Conservation (phyloP, 441 rosid genomes). For the Erodium chrysanthum region DNA sequence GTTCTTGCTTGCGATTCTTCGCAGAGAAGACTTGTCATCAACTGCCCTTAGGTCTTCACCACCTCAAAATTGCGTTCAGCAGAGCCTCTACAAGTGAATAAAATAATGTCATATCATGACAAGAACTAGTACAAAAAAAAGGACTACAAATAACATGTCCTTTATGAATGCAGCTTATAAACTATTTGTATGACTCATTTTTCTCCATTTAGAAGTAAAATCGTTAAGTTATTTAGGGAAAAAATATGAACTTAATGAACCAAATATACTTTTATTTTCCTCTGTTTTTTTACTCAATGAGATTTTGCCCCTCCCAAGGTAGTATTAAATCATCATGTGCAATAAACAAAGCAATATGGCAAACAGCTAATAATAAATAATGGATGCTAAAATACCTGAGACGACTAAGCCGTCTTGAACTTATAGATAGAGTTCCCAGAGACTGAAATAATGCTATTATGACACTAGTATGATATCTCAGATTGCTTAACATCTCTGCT, state of each 20-base stretch:
- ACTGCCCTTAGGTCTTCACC: slow-evolving; percentile 54
- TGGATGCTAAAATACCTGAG: slow-evolving; percentile 54
- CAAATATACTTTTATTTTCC: not conserved
- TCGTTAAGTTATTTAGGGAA: not conserved
- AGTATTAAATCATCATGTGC: not conserved
- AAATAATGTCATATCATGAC: not conserved
- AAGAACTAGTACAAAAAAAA: slow-evolving; percentile 13
- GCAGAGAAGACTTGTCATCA: slow-evolving; percentile 49
- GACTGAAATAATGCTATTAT: slow-evolving; percentile 87
- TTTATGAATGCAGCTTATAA: not conserved
- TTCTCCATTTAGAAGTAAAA: not conserved
- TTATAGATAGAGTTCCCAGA: slow-evolving; percentile 87
- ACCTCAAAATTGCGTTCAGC: slow-evolving; percentile 97
- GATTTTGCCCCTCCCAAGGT: not conserved
- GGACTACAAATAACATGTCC: not conserved
- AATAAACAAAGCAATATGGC: not conserved
- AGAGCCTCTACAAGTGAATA: slow-evolving; percentile 58
- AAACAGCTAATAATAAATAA: not conserved
- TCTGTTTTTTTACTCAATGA: not conserved
- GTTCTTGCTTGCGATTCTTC: slow-evolving; percentile 54
- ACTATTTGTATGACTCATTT: not conserved
- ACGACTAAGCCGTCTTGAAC: slow-evolving; percentile 88
- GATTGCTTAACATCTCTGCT: slow-evolving; percentile 95
- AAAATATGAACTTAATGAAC: not conserved
- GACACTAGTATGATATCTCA: slow-evolving; percentile 98